Base-by-base conservation (phyloP, 495 filamentous ascomycete genomes). In the Aspergillus steynii region DNA sequence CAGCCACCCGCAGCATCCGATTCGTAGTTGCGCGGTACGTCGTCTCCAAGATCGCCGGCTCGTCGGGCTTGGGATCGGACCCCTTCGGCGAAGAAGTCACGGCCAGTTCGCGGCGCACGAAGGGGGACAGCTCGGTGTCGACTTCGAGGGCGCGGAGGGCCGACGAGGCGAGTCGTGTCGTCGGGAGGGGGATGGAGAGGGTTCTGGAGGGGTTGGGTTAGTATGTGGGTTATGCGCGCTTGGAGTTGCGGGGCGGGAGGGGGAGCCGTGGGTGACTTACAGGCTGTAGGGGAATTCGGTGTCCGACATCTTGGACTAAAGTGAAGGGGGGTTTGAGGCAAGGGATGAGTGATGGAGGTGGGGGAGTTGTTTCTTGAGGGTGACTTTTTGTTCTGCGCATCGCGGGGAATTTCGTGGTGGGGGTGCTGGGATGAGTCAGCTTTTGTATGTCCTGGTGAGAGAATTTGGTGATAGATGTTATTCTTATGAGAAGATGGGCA, bases 1-100 rank as follows among this genome's bases (percentile, higher is more conserved):
- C 94, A 14, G 95, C 92, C 9, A 99, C 95, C 15, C 95, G 87
- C 63, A 99, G 82, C 96, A 97, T 97, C 59, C 95, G 87, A 64
- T 96, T 95, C 15, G 95, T 98, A 0, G 92, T 93, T 0, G 95
- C 95, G 52, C 82, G 85, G 78, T 98, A 99, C 54, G 89, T 84
- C 9, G 88, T 88, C 45, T 83, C 78, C 50, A 99, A 80, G 5
- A 93, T 77, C 4, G 81, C 86, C 55, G 65, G 71, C 29, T 78
- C 77, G 8, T 77, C 75, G 14, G 76, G 69, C 2, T 71, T 70
- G 5, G 27, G 27, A 29, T 74, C 58, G 27, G 62, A 55, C 6
- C 58, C 37, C 5, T 63, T 61, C 20, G 68, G 56, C 8, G 78
- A 64, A 7, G 75, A 56, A 12, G 71, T 71, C 20, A 91, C 83